phyloP scores from a whole-genome alignment of 2,329 filamentous ascomycete genomes.

The Diplodia sapinea region DNA sequence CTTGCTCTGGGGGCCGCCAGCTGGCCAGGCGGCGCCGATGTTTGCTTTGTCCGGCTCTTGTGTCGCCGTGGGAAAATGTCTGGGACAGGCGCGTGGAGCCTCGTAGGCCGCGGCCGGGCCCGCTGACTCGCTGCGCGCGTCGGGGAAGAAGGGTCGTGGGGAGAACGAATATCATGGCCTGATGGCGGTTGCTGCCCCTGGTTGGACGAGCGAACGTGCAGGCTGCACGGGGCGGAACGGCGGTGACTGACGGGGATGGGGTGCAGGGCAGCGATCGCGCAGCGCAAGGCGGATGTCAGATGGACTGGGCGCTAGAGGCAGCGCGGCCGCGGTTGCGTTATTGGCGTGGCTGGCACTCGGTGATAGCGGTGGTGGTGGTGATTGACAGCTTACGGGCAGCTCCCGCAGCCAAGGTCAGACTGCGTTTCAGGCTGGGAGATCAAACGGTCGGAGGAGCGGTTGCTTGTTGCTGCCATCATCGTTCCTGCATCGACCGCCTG shows the following conservation, averaged over 20 bases:
- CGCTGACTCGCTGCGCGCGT: slow-evolving; percentile 21
- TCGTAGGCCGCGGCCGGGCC: slow-evolving; percentile 3
- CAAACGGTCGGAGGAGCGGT: slow-evolving; percentile 29
- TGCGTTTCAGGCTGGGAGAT: slow-evolving; percentile 30
- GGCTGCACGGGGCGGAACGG: slow-evolving; percentile 28
- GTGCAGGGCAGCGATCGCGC: slow-evolving; percentile 23
- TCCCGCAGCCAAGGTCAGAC: slow-evolving; percentile 26
- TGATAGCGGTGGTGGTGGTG: slow-evolving; percentile 17
- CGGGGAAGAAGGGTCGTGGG: slow-evolving; percentile 27
- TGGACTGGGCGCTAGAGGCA: slow-evolving; percentile 12
- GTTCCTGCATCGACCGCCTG: slow-evolving; percentile 28
- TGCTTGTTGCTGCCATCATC: slow-evolving; percentile 14
- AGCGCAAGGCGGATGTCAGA: slow-evolving; percentile 21
- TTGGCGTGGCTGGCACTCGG: slow-evolving; percentile 26
- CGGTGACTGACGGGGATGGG: slow-evolving; percentile 27
- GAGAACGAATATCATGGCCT: slow-evolving; percentile 27
- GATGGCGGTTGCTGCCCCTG: slow-evolving; percentile 29
- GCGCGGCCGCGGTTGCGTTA: slow-evolving; percentile 16
- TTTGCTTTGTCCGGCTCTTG: slow-evolving; percentile 10
- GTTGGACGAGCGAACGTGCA: slow-evolving; percentile 26
- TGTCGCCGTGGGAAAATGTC: slow-evolving; percentile 8
- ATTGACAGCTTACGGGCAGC: slow-evolving; percentile 27
- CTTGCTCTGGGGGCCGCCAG: slow-evolving; percentile 4
- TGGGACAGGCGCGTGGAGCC: slow-evolving; percentile 22
- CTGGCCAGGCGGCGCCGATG: not conserved